These are phyloP conservation scores for Cutaneotrichosporon cavernicola DNA, from an alignment of 1,284 basidiomycete species.

Conservation along the genomic window DNA sequence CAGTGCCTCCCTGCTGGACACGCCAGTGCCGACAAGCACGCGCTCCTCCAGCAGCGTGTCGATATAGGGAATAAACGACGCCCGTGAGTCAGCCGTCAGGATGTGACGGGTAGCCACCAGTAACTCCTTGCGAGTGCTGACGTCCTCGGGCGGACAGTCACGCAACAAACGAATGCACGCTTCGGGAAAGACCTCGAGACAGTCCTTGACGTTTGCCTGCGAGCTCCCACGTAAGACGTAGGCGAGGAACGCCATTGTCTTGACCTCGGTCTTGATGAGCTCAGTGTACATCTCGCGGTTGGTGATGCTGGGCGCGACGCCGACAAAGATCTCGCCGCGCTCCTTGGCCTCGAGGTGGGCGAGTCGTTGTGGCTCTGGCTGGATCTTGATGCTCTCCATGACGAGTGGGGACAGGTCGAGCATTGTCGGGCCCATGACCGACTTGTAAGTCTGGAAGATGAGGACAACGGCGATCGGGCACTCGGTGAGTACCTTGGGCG, in stretches of 20 bases:
- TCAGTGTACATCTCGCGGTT: conserved; percentile 81
- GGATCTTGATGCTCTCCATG: conserved; percentile 69
- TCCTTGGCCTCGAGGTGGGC: conserved; percentile 77
- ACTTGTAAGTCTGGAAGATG: conserved; percentile 76
- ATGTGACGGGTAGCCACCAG: conserved; percentile 92
- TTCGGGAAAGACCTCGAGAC: conserved; percentile 78
- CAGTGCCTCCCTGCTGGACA: conserved; percentile 75
- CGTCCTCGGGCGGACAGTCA: conserved; percentile 86
- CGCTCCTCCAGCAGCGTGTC: conserved; percentile 89
- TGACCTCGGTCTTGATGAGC: conserved; percentile 89
- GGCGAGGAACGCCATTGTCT: conserved; percentile 91
- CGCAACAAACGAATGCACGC: conserved; percentile 83
- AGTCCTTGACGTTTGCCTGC: conserved; percentile 70
- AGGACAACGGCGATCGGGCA: conserved; percentile 91
- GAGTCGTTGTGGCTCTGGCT: conserved; percentile 82
- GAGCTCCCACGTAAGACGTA: conserved; percentile 75
- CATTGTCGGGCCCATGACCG: conserved; percentile 66
- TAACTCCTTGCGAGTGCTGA: conserved; percentile 84
- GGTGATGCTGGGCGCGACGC: conserved; percentile 71
- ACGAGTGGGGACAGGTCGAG: conserved; percentile 72
- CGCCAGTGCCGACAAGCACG: conserved; percentile 82
- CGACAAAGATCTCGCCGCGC: conserved; percentile 77
- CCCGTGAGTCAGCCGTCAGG: conserved; percentile 74
- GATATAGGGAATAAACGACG: conserved; percentile 77
- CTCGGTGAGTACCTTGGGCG: conserved; percentile 94